Base-by-base conservation (phyloP, 2,329 filamentous ascomycete species). In the Fusarium cyanostomum region DNA sequence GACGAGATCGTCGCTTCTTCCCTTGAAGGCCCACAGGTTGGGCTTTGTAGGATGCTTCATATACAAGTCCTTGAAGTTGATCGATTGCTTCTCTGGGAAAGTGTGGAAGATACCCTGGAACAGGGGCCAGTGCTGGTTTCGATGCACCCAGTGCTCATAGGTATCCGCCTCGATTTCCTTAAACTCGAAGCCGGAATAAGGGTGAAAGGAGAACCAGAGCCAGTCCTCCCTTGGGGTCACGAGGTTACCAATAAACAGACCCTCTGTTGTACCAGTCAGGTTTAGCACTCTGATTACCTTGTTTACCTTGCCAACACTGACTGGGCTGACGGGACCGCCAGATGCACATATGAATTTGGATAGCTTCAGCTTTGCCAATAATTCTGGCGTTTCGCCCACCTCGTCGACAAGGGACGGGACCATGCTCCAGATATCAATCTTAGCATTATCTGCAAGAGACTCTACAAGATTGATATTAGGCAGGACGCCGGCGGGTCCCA, bases 351-450 rank as follows among this genome's bases (percentile, higher is more conserved):
- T 74, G 18, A 76, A 76, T 54, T 76, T 76, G 0, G 74, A 73
- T 1, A 59, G 18, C 44, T 62, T 62, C 41, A 77, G 60, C 42
- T 77, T 76, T 18, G 62, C 57, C 44, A 77, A 53, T 0, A 77
- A 61, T 2, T 73, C 72, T 2, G 62, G 73, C 3, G 59, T 69
- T 55, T 73, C 74, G 41, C 64, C 75, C 8, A 72, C 50, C 51
- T 78, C 76, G 15, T 78, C 74, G 0, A 72, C 70, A 13, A 76
- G 69, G 0, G 74, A 77, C 1, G 76, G 76, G 0, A 78, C 70
- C 71, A 78, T 74, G 41, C 71, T 75, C 75, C 75, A 78, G 12
- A 77, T 76, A 30, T 76, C 74, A 27, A 80, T 75, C 9, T 74
- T 73, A 0, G 66, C 69, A 28, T 72, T 57, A 1, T 77, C 73